Evolutionary conservation across 176 grass and related monocot species (phyloP).

Genomic region (Oryza meyeriana): DNA sequence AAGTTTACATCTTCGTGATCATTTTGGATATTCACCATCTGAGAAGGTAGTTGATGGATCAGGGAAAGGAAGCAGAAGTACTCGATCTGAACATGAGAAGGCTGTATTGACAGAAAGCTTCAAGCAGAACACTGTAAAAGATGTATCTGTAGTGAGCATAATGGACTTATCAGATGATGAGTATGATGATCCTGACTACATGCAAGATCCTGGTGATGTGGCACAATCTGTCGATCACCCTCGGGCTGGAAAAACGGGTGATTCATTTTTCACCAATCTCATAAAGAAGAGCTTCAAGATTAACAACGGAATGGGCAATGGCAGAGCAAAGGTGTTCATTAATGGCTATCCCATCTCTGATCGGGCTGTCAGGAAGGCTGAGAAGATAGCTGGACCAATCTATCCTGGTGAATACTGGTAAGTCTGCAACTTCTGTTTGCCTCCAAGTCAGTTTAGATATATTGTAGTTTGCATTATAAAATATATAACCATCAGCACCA

Average conservation of each 20-base stretch:
- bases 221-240: slow-evolving; percentile 34
- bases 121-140: slow-evolving; percentile 78
- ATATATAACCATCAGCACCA: not conserved
- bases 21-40: slow-evolving; percentile 58
- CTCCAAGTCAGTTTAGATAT: not conserved
- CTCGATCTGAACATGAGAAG: slow-evolving; percentile 88
- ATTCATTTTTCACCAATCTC: slow-evolving; percentile 86
- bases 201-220: slow-evolving; percentile 52
- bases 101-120: slow-evolving; percentile 65
- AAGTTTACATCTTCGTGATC: slow-evolving; percentile 73
- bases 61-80: slow-evolving; percentile 79
- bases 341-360: slow-evolving; percentile 80
- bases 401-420: slow-evolving; percentile 92
- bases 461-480: not conserved
- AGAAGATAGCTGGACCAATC: slow-evolving; percentile 83
- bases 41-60: slow-evolving; percentile 53
- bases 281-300: slow-evolving; percentile 92
- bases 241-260: slow-evolving; percentile 43
- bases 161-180: slow-evolving; percentile 77
- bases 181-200: slow-evolving; percentile 51
- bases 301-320: slow-evolving; percentile 41
- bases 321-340: slow-evolving; percentile 66
- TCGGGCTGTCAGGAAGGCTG: slow-evolving; percentile 75
- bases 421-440: not conserved
- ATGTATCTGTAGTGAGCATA: slow-evolving; percentile 69